Conservation (phyloP, 495 filamentous ascomycete genomes). For the Aspergillus hancockii region DNA sequence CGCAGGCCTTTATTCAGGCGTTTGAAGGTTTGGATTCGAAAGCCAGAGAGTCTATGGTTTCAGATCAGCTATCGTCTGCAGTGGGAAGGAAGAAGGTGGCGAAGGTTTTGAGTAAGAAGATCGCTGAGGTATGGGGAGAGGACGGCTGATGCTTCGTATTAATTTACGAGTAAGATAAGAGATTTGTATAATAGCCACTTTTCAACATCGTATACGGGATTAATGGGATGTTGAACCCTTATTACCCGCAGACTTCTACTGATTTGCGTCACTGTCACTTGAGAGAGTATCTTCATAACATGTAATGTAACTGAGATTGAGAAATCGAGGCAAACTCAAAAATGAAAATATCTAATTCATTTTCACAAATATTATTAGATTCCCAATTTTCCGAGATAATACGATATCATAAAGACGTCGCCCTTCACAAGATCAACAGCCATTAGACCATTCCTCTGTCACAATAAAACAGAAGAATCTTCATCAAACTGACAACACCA, state of each 20-base stretch:
- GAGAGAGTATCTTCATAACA: neutral
- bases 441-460: neutral
- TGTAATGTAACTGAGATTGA: neutral
- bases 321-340: neutral
- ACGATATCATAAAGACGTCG: neutral
- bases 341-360: neutral
- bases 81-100: constrained; percentile 70
- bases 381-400: neutral
- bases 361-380: neutral
- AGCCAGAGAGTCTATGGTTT: constrained; percentile 50
- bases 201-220: neutral
- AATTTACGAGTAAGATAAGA: neutral
- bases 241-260: neutral
- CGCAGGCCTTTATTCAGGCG: constrained; percentile 66
- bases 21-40: constrained; percentile 58
- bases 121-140: constrained; percentile 73
- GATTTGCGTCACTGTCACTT: neutral
- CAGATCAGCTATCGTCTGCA: constrained; percentile 50
- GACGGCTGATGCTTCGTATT: constrained; percentile 16
- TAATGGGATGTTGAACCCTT: neutral
- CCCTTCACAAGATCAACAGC: neutral
- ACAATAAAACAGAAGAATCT: neutral
- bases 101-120: constrained; percentile 63
- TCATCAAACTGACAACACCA: neutral
- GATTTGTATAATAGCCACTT: neutral